Conservation (phyloP, 768 basidiomycete genomes). For the Tephrocybe rancida region DNA sequence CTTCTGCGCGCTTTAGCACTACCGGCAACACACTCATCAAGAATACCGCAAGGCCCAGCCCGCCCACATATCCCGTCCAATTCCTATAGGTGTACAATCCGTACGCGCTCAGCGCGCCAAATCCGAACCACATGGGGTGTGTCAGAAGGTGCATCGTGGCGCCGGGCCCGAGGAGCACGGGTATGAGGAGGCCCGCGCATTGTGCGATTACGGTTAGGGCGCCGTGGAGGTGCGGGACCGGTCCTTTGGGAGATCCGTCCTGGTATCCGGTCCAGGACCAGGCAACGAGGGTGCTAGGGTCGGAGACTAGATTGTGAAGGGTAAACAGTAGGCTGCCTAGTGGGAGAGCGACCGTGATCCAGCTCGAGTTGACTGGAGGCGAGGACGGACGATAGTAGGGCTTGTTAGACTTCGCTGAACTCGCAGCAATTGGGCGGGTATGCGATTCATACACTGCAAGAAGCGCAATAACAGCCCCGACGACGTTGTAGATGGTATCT, state of each 20-base stretch:
- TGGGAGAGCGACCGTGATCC: slow-evolving; percentile 46
- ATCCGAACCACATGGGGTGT: slow-evolving; percentile 55
- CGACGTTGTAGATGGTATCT: slow-evolving; percentile 72
- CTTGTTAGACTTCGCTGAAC: slow-evolving; percentile 6
- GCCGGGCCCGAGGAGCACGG: slow-evolving; percentile 22
- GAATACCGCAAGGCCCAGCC: slow-evolving; percentile 37
- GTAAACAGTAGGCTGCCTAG: slow-evolving; percentile 73
- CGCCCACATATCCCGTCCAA: slow-evolving; percentile 73
- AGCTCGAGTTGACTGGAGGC: slow-evolving; percentile 2
- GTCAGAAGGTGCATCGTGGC: slow-evolving; percentile 30
- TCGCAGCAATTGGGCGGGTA: slow-evolving; percentile 36
- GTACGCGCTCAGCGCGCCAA: slow-evolving; percentile 54
- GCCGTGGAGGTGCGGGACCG: slow-evolving; percentile 73
- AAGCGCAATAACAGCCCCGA: slow-evolving; percentile 58
- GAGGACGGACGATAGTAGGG: neutral
- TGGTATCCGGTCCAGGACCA: slow-evolving; percentile 93
- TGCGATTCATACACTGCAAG: slow-evolving; percentile 60
- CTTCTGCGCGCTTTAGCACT: slow-evolving; percentile 1
- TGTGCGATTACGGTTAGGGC: slow-evolving; percentile 67
- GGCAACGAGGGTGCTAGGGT: slow-evolving; percentile 76
- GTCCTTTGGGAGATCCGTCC: slow-evolving; percentile 60
- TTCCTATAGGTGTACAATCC: slow-evolving; percentile 60
- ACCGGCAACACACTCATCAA: neutral
- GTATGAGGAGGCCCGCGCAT: slow-evolving; percentile 53
- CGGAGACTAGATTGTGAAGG: slow-evolving; percentile 72